Base-by-base conservation (phyloP, 2,329 filamentous ascomycete genomes). In the Aspergillus piperis region DNA sequence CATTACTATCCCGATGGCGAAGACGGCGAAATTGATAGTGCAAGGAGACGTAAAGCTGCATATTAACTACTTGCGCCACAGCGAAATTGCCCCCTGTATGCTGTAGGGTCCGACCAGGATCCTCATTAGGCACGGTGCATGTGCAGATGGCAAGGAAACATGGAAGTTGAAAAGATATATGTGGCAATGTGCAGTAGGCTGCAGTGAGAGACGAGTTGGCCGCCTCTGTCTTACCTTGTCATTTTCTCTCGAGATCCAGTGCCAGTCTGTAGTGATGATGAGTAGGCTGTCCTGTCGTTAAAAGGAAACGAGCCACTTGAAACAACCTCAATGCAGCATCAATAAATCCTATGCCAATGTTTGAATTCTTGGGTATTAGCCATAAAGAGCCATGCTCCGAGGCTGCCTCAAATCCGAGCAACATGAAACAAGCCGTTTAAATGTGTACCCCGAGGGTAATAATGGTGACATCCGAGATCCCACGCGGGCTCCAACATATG, bases 11-110 rank as follows among this genome's bases (percentile, higher is more conserved):
- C 13, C 19, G 3, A 25, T 39, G 51, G 27, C 2, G 11, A 5
- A 17, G 13, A 36, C 11, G 13, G 38, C 41, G 23, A 23, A 15
- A 30, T 25, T 53, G 32, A 41, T 23, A 11, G 21, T 53, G 51
- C 21, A 53, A 53, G 51, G 51, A 53, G 17, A 41, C 51, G 32
- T 53, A 53, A 53, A 53, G 36, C 10, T 53, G 51, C 51, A 53
- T 25, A 11, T 36, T 36, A 36, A 13, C 32, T 53, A 17, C 51
- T 25, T 41, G 3, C 51, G 51, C 32, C 8, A 30, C 21, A 52
- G 27, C n/a, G 5, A 36, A 15, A 36, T 36, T 7, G n/a, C 5
- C 17, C 50, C 27, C 50, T 19, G 17, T 52, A 39, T 39, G 32
- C 21, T 23, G 51, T 25, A 39, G 51, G 51, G 36, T 53, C 21